These are phyloP conservation scores for Periconia digitata DNA, from an alignment of 2,329 filamentous ascomycete species.

Conservation along the genomic window DNA sequence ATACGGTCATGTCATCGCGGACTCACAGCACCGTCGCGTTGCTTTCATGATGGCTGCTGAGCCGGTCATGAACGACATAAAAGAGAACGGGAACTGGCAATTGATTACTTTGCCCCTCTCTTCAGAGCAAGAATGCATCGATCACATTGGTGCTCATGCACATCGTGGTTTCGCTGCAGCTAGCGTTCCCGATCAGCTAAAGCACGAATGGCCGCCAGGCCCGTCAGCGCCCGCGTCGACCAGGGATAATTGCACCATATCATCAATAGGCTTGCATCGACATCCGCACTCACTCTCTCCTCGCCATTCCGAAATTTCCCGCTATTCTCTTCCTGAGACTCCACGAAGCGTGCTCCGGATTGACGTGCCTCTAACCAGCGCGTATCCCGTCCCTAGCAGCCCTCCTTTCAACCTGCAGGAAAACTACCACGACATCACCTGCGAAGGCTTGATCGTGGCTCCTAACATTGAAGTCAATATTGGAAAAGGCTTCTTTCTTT, in stretches of 20 bases:
- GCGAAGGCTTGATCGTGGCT: constrained; percentile 62
- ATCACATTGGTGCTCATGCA: constrained; percentile 49
- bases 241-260: constrained; percentile 50
- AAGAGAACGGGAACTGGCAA: no score
- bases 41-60: no score
- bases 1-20: constrained; percentile 21
- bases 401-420: constrained; percentile 52
- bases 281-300: constrained; percentile 36
- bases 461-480: constrained; percentile 77
- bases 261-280: constrained; percentile 40
- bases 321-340: constrained; percentile 41
- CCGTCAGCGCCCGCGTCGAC: constrained; percentile 43
- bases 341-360: constrained; percentile 39
- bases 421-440: constrained; percentile 63
- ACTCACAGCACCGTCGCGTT: neutral
- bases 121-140: constrained; percentile 50
- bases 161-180: constrained; percentile 47
- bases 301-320: constrained; percentile 36
- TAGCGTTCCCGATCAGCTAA: constrained; percentile 51
- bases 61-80: no score
- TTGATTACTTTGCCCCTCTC: constrained; percentile 36
- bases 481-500: constrained; percentile 84
- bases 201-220: constrained; percentile 53
- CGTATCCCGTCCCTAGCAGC: no score
- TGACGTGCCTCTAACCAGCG: no score